Percentiles rank a stretch among this genome's conserved stretches.
phyloP scores from a whole-genome alignment of 345 rosid species.

The Psidium friedrichsthalianum region DNA sequence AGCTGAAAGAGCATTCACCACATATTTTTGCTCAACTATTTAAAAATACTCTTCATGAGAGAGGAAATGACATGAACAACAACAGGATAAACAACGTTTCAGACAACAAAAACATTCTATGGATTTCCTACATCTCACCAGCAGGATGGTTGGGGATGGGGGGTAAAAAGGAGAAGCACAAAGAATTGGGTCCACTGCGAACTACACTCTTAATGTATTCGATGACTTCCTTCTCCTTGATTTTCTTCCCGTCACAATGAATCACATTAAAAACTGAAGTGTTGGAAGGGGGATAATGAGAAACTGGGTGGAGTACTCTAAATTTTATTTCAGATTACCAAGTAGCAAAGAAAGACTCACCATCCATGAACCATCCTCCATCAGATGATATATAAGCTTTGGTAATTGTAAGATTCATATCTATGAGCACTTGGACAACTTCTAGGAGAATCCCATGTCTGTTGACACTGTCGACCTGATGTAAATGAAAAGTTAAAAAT shows the following conservation, averaged over 20 bases:
- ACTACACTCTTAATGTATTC: slow-evolving; percentile 56
- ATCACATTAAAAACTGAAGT: slow-evolving; percentile 75
- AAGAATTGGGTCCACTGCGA: neutral
- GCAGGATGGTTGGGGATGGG: neutral
- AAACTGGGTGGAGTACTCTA: neutral
- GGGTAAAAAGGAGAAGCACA: neutral
- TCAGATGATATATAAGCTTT: slow-evolving; percentile 90
- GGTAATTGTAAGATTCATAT: slow-evolving; percentile 68
- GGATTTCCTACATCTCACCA: neutral
- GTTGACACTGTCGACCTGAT: slow-evolving; percentile 72
- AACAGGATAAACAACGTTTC: neutral
- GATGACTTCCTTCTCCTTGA: slow-evolving; percentile 50
- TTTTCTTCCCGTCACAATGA: slow-evolving; percentile 58
- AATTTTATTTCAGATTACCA: neutral
- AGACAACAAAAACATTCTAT: neutral
- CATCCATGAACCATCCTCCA: slow-evolving; percentile 97
- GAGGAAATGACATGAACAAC: neutral
- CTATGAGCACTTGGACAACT: slow-evolving; percentile 83
- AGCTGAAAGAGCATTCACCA: neutral
- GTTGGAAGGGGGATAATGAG: neutral
- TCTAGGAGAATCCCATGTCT: slow-evolving; percentile 83
- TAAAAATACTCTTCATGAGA: neutral
- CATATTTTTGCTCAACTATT: neutral
- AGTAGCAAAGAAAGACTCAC: slow-evolving; percentile 17
- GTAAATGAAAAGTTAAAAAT: neutral